phyloP scores from a whole-genome alignment of 139 green algal species.

The Spirogloea muscicola region DNA sequence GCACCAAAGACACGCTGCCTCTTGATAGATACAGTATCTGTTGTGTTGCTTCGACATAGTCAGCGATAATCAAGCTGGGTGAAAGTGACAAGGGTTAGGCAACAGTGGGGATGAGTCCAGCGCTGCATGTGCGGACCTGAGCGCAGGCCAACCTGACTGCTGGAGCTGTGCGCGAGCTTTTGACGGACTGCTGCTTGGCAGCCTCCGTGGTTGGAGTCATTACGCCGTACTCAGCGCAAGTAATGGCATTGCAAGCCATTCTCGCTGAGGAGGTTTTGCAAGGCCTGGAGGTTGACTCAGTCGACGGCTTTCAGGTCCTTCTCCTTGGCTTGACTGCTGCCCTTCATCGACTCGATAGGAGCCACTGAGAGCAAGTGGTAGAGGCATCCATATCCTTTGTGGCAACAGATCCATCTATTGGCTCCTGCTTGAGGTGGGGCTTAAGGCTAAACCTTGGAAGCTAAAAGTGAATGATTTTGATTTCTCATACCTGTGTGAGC shows the following conservation, averaged over 20 bases:
- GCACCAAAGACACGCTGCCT: no score
- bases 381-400: no score
- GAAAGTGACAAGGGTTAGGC: no score
- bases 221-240: conserved; percentile 37
- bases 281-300: conserved; percentile 35
- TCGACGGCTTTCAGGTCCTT: conserved; percentile 46
- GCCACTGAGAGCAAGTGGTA: no score
- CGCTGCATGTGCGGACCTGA: no score
- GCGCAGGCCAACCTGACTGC: conserved; percentile 26
- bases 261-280: not conserved
- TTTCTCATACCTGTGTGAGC: not conserved
- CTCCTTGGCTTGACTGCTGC: no score
- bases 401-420: not conserved
- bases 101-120: no score
- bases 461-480: not conserved
- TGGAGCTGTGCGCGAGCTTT: conserved; percentile 14
- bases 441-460: not conserved
- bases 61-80: no score
- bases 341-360: no score
- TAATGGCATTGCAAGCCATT: conserved; percentile 19
- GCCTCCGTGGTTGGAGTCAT: conserved; percentile 23
- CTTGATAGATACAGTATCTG: no score
- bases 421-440: no score
- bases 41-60: no score
- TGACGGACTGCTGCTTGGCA: not conserved